Conservation (phyloP, 2,329 filamentous ascomycete genomes). For the Blastomyces parvus region DNA sequence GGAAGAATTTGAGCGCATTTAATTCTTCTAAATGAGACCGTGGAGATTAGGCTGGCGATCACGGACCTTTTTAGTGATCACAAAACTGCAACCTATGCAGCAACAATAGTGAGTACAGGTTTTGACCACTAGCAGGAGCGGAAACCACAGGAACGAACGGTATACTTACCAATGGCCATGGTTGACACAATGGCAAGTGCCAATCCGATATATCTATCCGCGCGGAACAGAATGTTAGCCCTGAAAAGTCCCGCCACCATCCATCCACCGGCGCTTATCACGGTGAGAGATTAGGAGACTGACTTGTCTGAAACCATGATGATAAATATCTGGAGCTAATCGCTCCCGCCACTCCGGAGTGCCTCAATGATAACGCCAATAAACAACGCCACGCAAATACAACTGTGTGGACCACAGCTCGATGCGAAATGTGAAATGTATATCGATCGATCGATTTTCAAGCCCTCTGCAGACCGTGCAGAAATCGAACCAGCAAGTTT, state of each 20-base stretch:
- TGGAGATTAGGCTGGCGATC: not conserved
- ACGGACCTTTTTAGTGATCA: slow-evolving; percentile 93
- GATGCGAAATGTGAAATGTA: not conserved
- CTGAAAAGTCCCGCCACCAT: not conserved
- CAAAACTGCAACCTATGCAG: slow-evolving; percentile 75
- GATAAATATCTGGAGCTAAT: slow-evolving; percentile 24
- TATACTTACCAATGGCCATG: slow-evolving; percentile 36
- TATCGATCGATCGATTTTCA: not conserved
- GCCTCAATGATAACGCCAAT: slow-evolving; percentile 5
- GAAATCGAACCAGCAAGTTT: slow-evolving; percentile 10
- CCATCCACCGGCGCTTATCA: slow-evolving; percentile 14
- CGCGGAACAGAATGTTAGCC: not conserved
- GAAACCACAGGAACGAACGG: not conserved
- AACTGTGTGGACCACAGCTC: not conserved
- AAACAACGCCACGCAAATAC: not conserved
- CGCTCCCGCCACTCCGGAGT: slow-evolving; percentile 26
- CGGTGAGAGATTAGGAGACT: slow-evolving; percentile 16
- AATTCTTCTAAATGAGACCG: not conserved
- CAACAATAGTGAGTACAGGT: slow-evolving; percentile 3
- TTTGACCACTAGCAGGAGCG: not conserved
- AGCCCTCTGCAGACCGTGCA: not conserved
- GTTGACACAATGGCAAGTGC: slow-evolving; percentile 40
- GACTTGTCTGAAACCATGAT: slow-evolving; percentile 39
- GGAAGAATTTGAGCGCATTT: not conserved
- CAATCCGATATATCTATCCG: slow-evolving; percentile 38